A percentile compares a stretch with the other conserved stretches of the same genome.
Evolutionary conservation across 768 basidiomycete genomes (phyloP).

Genomic region (Xerocomus spinulosus): DNA sequence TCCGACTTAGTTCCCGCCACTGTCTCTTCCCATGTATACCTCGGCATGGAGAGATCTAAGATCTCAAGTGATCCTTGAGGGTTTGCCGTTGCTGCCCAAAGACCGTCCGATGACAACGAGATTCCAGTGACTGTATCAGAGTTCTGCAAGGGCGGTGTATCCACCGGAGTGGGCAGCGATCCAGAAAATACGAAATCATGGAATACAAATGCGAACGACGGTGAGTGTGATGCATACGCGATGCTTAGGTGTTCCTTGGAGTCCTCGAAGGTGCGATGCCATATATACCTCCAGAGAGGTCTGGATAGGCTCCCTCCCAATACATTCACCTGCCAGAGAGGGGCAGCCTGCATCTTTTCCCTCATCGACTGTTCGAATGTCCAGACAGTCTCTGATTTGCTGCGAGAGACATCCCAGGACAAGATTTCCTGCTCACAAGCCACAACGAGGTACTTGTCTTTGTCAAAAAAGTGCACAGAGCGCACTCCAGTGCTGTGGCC

Average conservation of each 20-base stretch:
- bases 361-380: neutral
- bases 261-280: neutral
- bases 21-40: conserved; percentile 7
- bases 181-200: neutral
- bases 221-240: conserved; percentile 3
- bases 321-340: conserved; percentile 3
- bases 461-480: conserved; percentile 12
- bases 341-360: neutral
- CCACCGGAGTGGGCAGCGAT: neutral
- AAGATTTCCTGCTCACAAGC: conserved; percentile 6
- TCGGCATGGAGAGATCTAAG: neutral
- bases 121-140: neutral
- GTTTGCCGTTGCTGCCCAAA: conserved; percentile 2
- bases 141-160: neutral
- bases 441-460: conserved; percentile 7
- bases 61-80: neutral
- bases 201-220: conserved; percentile 4
- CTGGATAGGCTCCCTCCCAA: conserved; percentile 6
- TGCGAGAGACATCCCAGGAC: conserved; percentile 10
- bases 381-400: conserved; percentile 6
- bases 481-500: conserved; percentile 12
- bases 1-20: neutral
- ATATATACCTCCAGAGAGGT: neutral
- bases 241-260: neutral
- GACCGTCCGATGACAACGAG: conserved; percentile 21